Conservation (phyloP, 306 rosid genomes). For the Prunus mume region DNA sequence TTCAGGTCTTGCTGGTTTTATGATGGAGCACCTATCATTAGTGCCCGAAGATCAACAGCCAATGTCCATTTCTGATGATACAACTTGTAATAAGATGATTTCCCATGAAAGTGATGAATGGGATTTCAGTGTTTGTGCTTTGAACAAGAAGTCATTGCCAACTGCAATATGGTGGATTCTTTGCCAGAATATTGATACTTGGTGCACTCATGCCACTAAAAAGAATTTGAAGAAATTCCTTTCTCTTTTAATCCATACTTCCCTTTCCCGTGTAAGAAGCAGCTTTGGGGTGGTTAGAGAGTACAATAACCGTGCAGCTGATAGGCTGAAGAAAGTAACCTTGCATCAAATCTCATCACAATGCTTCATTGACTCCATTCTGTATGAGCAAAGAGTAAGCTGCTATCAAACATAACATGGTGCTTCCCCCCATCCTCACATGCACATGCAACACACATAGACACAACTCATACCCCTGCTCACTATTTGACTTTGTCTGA, state of each 20-base stretch:
- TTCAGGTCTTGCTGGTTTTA: slow-evolving; percentile 59
- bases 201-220: slow-evolving; percentile 74
- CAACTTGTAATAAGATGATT: slow-evolving; percentile 32
- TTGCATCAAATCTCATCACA: slow-evolving; percentile 61
- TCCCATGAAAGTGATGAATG: slow-evolving; percentile 45
- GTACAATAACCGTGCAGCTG: slow-evolving; percentile 22
- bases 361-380: slow-evolving; percentile 56
- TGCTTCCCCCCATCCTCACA: background rate
- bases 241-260: slow-evolving; percentile 53
- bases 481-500: slow-evolving; percentile 10
- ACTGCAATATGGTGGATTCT: slow-evolving; percentile 75
- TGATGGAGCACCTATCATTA: slow-evolving; percentile 59
- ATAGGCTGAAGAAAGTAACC: slow-evolving; percentile 48
- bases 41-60: slow-evolving; percentile 43
- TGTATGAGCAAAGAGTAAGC: slow-evolving; percentile 76
- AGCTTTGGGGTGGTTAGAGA: slow-evolving; percentile 31
- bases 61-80: slow-evolving; percentile 29
- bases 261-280: slow-evolving; percentile 40
- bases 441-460: background rate
- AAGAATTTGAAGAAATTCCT: slow-evolving; percentile 63
- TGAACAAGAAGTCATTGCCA: slow-evolving; percentile 57
- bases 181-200: slow-evolving; percentile 75
- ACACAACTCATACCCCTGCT: background rate
- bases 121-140: slow-evolving; percentile 47
- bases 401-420: slow-evolving; percentile 8